Conservation (phyloP, 2,329 filamentous ascomycete species). For the Dothistroma septosporum region DNA sequence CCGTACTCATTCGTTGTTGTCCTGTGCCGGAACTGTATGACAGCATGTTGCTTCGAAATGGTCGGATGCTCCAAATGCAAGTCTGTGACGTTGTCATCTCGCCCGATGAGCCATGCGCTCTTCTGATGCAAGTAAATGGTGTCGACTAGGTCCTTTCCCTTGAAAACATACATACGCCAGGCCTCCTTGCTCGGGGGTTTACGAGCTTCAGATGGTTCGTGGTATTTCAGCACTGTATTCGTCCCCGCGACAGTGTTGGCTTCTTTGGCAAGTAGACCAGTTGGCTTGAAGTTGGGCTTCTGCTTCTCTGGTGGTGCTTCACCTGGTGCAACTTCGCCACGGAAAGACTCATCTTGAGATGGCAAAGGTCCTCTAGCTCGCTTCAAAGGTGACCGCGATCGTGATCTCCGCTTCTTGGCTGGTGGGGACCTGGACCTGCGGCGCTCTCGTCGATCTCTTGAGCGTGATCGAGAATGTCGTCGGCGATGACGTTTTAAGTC, state of each 20-base stretch:
- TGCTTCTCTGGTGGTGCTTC: slow-evolving; percentile 59
- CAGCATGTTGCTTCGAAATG: slow-evolving; percentile 91
- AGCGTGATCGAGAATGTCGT: slow-evolving; percentile 21
- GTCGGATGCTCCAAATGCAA: slow-evolving; percentile 83
- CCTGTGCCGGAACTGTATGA: slow-evolving; percentile 84
- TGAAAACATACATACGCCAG: slow-evolving; percentile 94
- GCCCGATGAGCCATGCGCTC: slow-evolving; percentile 87
- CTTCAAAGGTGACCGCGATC: slow-evolving; percentile 39
- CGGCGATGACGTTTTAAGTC: slow-evolving; percentile 18
- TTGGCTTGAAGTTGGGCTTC: slow-evolving; percentile 78
- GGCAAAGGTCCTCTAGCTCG: slow-evolving; percentile 43
- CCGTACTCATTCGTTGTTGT: slow-evolving; percentile 83
- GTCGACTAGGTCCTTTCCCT: slow-evolving; percentile 70
- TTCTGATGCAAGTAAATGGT: slow-evolving; percentile 71
- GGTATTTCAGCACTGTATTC: slow-evolving; percentile 83
- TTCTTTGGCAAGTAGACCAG: slow-evolving; percentile 79
- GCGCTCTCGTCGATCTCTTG: slow-evolving; percentile 22
- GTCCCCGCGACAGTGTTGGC: slow-evolving; percentile 78
- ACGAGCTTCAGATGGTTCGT: slow-evolving; percentile 88
- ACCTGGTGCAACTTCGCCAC: slow-evolving; percentile 28
- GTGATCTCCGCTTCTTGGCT: slow-evolving; percentile 33
- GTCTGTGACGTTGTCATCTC: slow-evolving; percentile 77
- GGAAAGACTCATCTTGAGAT: slow-evolving; percentile 46
- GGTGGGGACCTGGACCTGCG: slow-evolving; percentile 28
- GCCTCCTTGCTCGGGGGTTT: slow-evolving; percentile 73